A percentile compares a stretch with the other conserved stretches of the same genome.
Evolutionary conservation across 2,329 filamentous ascomycete species (phyloP).

Genomic region (Colletotrichum theobromicola): DNA sequence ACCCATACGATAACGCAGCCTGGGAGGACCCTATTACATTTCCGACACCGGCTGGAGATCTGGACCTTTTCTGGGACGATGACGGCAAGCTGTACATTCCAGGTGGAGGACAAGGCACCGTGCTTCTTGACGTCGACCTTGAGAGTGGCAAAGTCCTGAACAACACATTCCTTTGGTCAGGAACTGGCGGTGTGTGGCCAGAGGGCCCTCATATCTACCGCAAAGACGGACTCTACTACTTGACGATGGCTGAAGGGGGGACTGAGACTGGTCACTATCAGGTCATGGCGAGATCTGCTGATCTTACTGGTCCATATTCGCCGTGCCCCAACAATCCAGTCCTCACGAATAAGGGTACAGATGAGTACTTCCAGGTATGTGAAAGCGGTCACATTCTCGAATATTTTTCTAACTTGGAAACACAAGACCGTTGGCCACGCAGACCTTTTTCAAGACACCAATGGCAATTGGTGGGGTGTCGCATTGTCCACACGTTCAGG

Average conservation of each 20-base stretch:
- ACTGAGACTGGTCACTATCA: neutral
- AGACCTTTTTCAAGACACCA: neutral
- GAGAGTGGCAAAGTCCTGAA: neutral
- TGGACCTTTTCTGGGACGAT: neutral
- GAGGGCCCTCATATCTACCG: neutral
- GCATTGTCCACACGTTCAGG: neutral
- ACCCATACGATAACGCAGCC: neutral
- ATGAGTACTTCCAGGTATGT: neutral
- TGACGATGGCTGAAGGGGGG: neutral
- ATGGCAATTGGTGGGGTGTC: neutral
- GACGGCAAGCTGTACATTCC: neutral
- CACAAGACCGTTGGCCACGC: neutral
- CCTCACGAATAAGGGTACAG: neutral
- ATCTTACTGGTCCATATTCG: neutral
- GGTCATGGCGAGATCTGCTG: neutral
- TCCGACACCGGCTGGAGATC: neutral
- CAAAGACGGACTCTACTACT: neutral
- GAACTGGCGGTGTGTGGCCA: neutral
- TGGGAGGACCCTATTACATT: neutral
- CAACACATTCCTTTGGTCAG: neutral
- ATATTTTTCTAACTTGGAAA: accelerated
- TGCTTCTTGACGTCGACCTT: neutral
- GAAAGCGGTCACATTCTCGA: accelerated
- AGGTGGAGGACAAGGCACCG: neutral
- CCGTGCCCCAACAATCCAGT: neutral